A percentile compares a stretch with the other conserved stretches of the same genome.
Evolutionary conservation across 306 rosid genomes (phyloP).

Genomic region (Lathyrus sativus): DNA sequence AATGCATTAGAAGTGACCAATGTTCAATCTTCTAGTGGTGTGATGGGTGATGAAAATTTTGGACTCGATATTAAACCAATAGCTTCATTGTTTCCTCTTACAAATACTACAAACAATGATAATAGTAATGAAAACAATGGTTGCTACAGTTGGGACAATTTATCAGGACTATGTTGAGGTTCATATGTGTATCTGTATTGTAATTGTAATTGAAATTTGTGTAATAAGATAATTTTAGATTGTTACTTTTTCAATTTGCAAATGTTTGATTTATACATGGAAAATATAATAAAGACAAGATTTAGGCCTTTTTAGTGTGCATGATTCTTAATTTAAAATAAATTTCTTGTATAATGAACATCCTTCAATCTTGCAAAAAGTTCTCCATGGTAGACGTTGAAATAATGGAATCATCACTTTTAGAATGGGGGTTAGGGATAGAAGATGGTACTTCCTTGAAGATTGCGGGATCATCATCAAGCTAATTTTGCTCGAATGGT

Average conservation of each 20-base stretch:
- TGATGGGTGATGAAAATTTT: slow-evolving; percentile 44
- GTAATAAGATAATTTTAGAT: slow-evolving; percentile 26
- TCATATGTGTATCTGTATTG: background rate
- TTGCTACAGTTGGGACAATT: slow-evolving; percentile 68
- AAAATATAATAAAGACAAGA: too few species aligned
- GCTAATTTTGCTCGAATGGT: too few species aligned
- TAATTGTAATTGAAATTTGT: slow-evolving; percentile 16
- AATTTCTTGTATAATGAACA: too few species aligned
- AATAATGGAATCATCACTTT: too few species aligned
- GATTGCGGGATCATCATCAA: too few species aligned
- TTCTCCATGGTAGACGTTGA: too few species aligned
- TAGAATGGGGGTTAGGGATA: too few species aligned
- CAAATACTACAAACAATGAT: slow-evolving; percentile 47
- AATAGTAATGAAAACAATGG: slow-evolving; percentile 46
- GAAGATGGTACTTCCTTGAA: too few species aligned
- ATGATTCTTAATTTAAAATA: too few species aligned
- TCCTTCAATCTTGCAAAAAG: too few species aligned
- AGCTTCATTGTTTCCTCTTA: slow-evolving; percentile 63
- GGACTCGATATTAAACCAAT: slow-evolving; percentile 62
- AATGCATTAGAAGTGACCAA: slow-evolving; percentile 38
- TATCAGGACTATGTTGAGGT: slow-evolving; percentile 64
- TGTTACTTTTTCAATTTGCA: background rate
- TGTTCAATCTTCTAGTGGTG: slow-evolving; percentile 52
- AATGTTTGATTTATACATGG: background rate
- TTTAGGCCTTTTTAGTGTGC: too few species aligned